Base-by-base conservation (phyloP, 768 basidiomycete genomes). In the Aureoboletus auriporus region DNA sequence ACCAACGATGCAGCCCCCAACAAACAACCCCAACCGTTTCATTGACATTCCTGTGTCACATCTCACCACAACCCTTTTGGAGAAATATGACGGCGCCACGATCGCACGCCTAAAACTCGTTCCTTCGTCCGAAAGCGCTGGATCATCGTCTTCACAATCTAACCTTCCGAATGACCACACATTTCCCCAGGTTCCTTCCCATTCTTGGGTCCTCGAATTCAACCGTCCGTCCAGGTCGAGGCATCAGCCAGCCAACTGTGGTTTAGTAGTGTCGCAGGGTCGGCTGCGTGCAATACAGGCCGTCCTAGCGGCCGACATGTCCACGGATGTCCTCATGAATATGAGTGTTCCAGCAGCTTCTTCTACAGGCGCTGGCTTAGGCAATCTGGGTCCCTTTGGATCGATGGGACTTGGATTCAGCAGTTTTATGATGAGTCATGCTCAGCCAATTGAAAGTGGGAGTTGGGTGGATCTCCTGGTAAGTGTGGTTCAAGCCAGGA, bases 271-370 rank as follows among this genome's bases (percentile, higher is more conserved):
- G 72, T 83, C 79, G 53, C 87, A 89, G 64, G 76, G 77, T 16
- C 76, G 84, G 40, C 79, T 90, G 78, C 76, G 78, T 48, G 86
- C 84, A 36, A 83, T 91, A 45, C 86, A 87, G 55, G 85, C 36
- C 77, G 83, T 59, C 75, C 77, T 34, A 63, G 84, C 52, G 71
- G 26, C 40, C 13, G 52, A 58, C 33, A 45, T 55, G 40, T 56
- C 56, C 10, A 14, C 62, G 34, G 62, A 66, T 11, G 51, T 52
- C 20, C 41, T 66, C 28, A 58, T 62, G 62, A 50, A 51, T 44
- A 61, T 65, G 51, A 42, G 37, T 11, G 53, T 57, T 34, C 44
- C 51, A 11, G 13, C 46, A 12, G 51, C 54, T 28, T 39, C 62
- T 26, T 36, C 58, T 20, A 27, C 47, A 23, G 48, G 45, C 11